Evolutionary conservation across 805 yeast genomes (phyloP).

Genomic region (Saccharomycopsis vini): DNA sequence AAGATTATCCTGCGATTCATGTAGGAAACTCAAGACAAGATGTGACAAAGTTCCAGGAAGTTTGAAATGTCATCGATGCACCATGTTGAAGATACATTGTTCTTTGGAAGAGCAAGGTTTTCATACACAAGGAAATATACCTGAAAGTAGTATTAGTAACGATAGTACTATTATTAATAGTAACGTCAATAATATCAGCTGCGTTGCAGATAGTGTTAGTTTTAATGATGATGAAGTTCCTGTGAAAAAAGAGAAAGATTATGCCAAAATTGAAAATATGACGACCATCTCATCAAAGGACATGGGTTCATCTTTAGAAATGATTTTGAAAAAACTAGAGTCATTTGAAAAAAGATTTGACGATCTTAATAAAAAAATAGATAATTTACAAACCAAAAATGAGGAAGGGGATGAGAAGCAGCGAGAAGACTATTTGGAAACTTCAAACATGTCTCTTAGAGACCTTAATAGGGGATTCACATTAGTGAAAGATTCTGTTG

Average conservation of each 20-base stretch:
- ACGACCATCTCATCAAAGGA: too few species aligned
- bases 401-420: not conserved
- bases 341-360: constrained; percentile 6
- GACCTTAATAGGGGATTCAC: too few species aligned
- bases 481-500: constrained; percentile 7
- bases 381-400: not conserved
- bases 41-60: constrained; percentile 36
- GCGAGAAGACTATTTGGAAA: not conserved
- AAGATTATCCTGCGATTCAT: constrained; percentile 34
- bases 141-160: too few species aligned
- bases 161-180: too few species aligned
- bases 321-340: constrained; percentile 3
- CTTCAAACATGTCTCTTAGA: too few species aligned
- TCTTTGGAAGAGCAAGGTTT: constrained; percentile 30
- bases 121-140: too few species aligned
- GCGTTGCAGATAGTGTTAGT: too few species aligned
- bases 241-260: too few species aligned
- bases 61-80: constrained; percentile 43
- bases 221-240: too few species aligned
- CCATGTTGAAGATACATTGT: constrained; percentile 38
- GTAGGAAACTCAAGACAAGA: constrained; percentile 49
- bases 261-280: too few species aligned
- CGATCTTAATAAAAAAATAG: not conserved
- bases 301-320: too few species aligned
- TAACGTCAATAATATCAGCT: too few species aligned